phyloP scores from a whole-genome alignment of 2,329 filamentous ascomycete genomes.

The Drechslerella coelobrocha region DNA sequence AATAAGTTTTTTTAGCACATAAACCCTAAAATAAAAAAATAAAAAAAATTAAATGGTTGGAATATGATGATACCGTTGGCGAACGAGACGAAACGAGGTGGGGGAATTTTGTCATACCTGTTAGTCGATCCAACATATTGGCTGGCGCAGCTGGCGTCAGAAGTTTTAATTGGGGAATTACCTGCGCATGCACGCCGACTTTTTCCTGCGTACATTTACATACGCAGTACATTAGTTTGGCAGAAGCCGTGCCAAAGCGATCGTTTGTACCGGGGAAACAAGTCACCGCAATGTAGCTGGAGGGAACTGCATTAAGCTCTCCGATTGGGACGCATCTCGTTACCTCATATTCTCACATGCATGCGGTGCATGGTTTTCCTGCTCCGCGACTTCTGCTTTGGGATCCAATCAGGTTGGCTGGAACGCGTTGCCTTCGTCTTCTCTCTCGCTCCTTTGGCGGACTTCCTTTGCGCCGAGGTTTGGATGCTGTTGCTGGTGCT shows the following conservation, averaged over 20 bases:
- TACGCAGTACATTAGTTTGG: neutral
- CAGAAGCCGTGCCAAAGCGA: conserved; percentile 4
- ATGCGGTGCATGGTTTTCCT: conserved; percentile 37
- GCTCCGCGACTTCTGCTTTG: neutral
- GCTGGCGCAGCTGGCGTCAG: no score
- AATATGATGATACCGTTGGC: no score
- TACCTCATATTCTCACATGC: conserved; percentile 31
- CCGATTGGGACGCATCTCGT: conserved; percentile 38
- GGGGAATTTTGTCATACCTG: no score
- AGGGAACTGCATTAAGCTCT: neutral
- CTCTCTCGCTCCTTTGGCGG: neutral
- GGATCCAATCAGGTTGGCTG: neutral
- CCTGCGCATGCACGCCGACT: no score
- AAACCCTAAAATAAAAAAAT: no score
- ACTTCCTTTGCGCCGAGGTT: neutral
- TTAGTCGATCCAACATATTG: no score
- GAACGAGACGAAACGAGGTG: no score
- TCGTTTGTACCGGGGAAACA: neutral
- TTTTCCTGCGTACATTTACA: no score
- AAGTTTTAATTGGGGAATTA: no score
- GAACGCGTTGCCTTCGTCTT: neutral
- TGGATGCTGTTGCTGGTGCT: neutral
- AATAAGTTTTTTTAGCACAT: no score
- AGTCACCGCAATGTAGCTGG: neutral
- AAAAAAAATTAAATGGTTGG: no score